Evolutionary conservation across 176 grass and related monocot genomes (phyloP), one percentile per base, ranked within the genome.

Genomic region (Oryza punctata): DNA sequence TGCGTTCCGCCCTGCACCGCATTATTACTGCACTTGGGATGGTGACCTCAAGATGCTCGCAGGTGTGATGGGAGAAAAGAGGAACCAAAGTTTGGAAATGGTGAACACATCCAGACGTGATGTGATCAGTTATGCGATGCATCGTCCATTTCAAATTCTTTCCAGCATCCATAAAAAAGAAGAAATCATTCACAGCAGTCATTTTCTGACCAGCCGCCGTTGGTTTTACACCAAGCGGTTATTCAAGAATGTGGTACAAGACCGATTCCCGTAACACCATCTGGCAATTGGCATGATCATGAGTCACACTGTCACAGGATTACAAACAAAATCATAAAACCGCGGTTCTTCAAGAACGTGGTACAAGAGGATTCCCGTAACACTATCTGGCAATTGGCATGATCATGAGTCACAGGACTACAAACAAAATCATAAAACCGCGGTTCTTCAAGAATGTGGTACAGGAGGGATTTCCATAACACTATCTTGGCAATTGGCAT

Each of bases 181-280:
- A 7, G 19, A 57, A 57, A 8, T 57, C 52, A 6, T 57, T 57
- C 38, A 15, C 0, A 3, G 78, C 46, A 67, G 25, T 12, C 30
- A 68, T 88, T 67, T 78, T 52, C 80, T 88, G 41, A 72, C 6
- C 15, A 65, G 3, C 73, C 6, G 59, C 44, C n/a, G 54, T 80
- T 80, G 69, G 43, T 73, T 80, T 79, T 54, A 73, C 28, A 63
- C 61, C 18, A 24, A 67, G 45, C 50, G 69, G 21, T 23, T 61
- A 50, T 35, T 63, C 59, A 47, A 47, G 45, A 47, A 47, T 38
- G 45, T 47, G 11, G 45, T 47, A 47, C 45, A 47, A 4, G 45
- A 47, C 13, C 13, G 45, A 47, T 47, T 47, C 45, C 45, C 2
- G 3, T 4, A 16, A 67, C 40, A 41, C 7, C 2, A 38, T 38